These are phyloP conservation scores for Cinchona pubescens DNA, from an alignment of 257 asterid genomes.

Conservation along the genomic window DNA sequence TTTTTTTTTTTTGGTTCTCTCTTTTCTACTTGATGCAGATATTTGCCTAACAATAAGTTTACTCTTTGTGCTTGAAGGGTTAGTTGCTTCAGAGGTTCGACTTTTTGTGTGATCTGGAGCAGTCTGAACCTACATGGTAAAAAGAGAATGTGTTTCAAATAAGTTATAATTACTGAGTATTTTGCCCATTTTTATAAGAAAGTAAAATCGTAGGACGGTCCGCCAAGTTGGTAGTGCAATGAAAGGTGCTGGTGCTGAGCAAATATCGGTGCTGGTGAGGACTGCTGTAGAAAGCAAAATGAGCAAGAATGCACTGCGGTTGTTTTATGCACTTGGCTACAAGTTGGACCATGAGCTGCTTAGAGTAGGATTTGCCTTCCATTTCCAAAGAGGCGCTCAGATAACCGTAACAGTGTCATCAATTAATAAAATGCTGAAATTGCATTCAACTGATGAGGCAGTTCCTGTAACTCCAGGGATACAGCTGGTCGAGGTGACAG, in stretches of 20 bases:
- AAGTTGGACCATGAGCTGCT: slow-evolving; percentile 84
- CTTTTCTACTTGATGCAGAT: too few species aligned
- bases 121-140: slow-evolving; percentile 93
- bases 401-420: slow-evolving; percentile 83
- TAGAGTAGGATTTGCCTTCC: slow-evolving; percentile 83
- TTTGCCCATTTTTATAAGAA: slow-evolving; percentile 1
- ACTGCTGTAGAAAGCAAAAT: slow-evolving; percentile 78
- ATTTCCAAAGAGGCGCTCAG: slow-evolving; percentile 80
- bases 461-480: slow-evolving; percentile 90
- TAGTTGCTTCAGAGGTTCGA: slow-evolving; percentile 78
- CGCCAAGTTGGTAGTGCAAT: slow-evolving; percentile 93
- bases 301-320: slow-evolving; percentile 81
- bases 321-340: slow-evolving; percentile 80
- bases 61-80: slow-evolving; percentile 43
- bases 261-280: slow-evolving; percentile 79
- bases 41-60: slow-evolving; percentile 2
- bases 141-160: slow-evolving; percentile 11
- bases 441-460: slow-evolving; percentile 86
- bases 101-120: slow-evolving; percentile 93
- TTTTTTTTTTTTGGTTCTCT: background rate
- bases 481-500: slow-evolving; percentile 92
- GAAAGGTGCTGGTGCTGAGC: slow-evolving; percentile 95
- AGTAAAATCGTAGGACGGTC: slow-evolving; percentile 59
- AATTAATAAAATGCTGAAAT: slow-evolving; percentile 84
- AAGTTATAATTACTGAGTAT: slow-evolving; percentile 4